These are phyloP conservation scores for Paragyromitra xinjiangensis DNA, from an alignment of 495 filamentous ascomycete genomes.

Conservation along the genomic window DNA sequence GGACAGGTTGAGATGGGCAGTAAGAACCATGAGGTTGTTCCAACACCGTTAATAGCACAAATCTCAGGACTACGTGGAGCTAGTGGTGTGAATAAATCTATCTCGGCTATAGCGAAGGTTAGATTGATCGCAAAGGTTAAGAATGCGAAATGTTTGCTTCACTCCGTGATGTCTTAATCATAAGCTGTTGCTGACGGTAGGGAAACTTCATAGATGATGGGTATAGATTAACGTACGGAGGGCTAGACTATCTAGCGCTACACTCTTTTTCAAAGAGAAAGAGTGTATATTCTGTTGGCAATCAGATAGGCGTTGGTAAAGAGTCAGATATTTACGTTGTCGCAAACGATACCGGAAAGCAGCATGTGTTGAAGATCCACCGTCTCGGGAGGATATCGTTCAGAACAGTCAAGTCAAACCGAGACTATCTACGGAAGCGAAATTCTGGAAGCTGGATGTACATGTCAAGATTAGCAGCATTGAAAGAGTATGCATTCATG, in stretches of 20 bases:
- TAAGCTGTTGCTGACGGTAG: slow-evolving; percentile 21
- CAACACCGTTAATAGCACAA: slow-evolving; percentile 84
- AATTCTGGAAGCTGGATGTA: slow-evolving; percentile 92
- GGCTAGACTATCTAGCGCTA: slow-evolving; percentile 93
- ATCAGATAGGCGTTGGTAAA: slow-evolving; percentile 95
- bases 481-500: slow-evolving; percentile 96
- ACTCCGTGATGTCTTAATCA: background rate
- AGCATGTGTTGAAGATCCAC: slow-evolving; percentile 55
- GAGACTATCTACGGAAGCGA: slow-evolving; percentile 90
- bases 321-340: slow-evolving; percentile 96
- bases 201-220: slow-evolving; percentile 74
- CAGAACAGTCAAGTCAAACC: slow-evolving; percentile 91
- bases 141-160: slow-evolving; percentile 79
- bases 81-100: slow-evolving; percentile 83
- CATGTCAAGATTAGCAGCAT: slow-evolving; percentile 87
- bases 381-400: slow-evolving; percentile 92
- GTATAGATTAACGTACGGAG: slow-evolving; percentile 95
- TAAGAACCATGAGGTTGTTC: slow-evolving; percentile 96
- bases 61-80: slow-evolving; percentile 82
- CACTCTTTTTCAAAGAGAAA: slow-evolving; percentile 82
- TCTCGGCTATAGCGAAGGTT: slow-evolving; percentile 90
- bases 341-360: slow-evolving; percentile 68
- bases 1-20: slow-evolving; percentile 86
- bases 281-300: slow-evolving; percentile 87
- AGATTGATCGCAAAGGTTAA: slow-evolving; percentile 90